Base-by-base conservation (phyloP, 768 basidiomycete species). In the Mycena galericulata region DNA sequence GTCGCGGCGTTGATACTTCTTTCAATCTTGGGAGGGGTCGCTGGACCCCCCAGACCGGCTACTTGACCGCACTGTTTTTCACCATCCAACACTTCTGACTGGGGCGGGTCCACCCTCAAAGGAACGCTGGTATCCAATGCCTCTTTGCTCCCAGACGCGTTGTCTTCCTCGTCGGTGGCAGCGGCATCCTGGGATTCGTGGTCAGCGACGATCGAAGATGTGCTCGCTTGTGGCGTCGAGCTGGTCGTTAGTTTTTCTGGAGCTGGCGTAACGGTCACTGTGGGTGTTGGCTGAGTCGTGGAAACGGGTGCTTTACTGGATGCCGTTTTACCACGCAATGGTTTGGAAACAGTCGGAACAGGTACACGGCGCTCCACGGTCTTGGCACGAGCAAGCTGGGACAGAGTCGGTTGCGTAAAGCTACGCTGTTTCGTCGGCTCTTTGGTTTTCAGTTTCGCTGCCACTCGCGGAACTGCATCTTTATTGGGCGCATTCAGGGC, bases 301-400 rank as follows among this genome's bases (percentile, higher is more conserved):
- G 56, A 43, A 24, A 55, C 8, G 1, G 50, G 67, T 50, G 29
- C 65, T 27, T 72, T 65, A 1, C 53, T 56, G 34, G 66, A 40
- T 12, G 29, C 65, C 46, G 60, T 24, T 55, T 69, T 71, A 36
- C 56, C 46, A 11, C 47, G 49, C 18, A 15, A 43, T 20, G 40
- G 26, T 26, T 24, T 50, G 18, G 62, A 29, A 4, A 27, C 62
- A 14, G 61, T n/a, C 15, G 70, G 27, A 67, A 60, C 69, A 10
- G 69, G 60, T n/a, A 64, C 67, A 27, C 63, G 66, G 30, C 64
- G 66, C 49, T 72, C 67, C 43, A 65, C 43, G 9, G 59, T 57
- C 53, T 72, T 72, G 1, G 67, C 60, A 15, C 70, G 70, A 27
- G 70, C 36, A 7, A 72, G 10, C 47, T 72, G 70, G 27, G 70